phyloP scores from a whole-genome alignment of 2,329 filamentous ascomycete species.

The Simplicillium sp. region DNA sequence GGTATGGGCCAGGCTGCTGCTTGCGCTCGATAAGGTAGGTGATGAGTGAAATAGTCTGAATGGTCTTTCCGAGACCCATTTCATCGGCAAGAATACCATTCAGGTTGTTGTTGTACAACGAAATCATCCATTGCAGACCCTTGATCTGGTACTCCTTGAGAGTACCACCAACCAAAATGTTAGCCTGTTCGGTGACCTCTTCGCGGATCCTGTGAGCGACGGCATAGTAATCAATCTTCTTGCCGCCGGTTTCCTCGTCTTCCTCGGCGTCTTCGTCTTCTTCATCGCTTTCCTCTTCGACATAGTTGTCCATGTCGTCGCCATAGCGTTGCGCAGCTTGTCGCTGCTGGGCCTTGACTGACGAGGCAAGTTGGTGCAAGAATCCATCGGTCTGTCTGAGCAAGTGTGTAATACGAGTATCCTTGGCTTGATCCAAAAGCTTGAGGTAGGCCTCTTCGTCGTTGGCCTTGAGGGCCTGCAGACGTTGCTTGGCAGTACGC shows the following conservation, averaged over 20 bases:
- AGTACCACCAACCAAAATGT: conserved; percentile 80
- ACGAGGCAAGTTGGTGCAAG: conserved; percentile 87
- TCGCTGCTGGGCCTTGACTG: conserved; percentile 88
- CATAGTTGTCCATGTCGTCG: conserved; percentile 40
- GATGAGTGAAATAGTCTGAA: conserved; percentile 95
- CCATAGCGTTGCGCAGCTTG: conserved; percentile 73
- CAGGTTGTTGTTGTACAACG: conserved; percentile 98
- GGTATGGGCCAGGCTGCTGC: conserved; percentile 79
- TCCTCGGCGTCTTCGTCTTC: conserved; percentile 46
- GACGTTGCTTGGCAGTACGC: conserved; percentile 96
- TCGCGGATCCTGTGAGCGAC: conserved; percentile 95
- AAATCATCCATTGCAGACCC: conserved; percentile 99
- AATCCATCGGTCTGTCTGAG: conserved; percentile 97
- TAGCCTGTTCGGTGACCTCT: conserved; percentile 74
- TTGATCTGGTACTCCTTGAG: conserved; percentile 98
- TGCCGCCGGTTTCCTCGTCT: conserved; percentile 56
- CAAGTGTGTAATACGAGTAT: conserved; percentile 96
- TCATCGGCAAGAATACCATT: conserved; percentile 98
- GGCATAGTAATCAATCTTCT: conserved; percentile 97
- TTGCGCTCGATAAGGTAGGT: conserved; percentile 97
- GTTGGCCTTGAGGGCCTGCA: conserved; percentile 96
- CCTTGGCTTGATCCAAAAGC: conserved; percentile 94
- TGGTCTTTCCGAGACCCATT: conserved; percentile 99
- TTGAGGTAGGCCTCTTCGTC: conserved; percentile 99
- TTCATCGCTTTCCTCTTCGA: conserved; percentile 58